phyloP scores from a whole-genome alignment of 2,329 filamentous ascomycete species.

The Pseudocercospora vitis region DNA sequence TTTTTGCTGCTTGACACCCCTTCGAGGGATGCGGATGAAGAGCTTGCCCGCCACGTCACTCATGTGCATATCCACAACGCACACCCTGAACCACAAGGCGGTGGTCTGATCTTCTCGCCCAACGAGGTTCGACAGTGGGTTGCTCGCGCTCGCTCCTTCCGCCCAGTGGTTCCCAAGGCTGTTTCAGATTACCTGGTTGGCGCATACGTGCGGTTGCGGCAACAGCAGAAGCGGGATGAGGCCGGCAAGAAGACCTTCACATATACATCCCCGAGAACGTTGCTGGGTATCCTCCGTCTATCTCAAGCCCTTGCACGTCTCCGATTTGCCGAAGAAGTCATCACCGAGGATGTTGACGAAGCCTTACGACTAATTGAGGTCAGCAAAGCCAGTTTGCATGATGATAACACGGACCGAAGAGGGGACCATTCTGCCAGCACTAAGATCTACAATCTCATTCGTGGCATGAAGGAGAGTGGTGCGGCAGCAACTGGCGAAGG shows the following conservation, averaged over 20 bases:
- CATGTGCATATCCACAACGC: slow-evolving; percentile 96
- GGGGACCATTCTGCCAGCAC: slow-evolving; percentile 77
- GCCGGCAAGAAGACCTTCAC: slow-evolving; percentile 88
- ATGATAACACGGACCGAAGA: slow-evolving; percentile 60
- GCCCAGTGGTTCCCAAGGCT: slow-evolving; percentile 77
- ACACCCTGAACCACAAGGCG: slow-evolving; percentile 71
- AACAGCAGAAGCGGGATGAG: slow-evolving; percentile 88
- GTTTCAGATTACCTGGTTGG: slow-evolving; percentile 97
- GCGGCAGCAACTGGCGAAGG: slow-evolving; percentile 77
- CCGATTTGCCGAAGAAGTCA: slow-evolving; percentile 80
- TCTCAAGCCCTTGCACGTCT: slow-evolving; percentile 91
- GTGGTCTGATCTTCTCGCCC: slow-evolving; percentile 78
- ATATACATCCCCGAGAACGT: slow-evolving; percentile 88
- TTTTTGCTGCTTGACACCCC: slow-evolving; percentile 97
- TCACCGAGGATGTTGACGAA: slow-evolving; percentile 93
- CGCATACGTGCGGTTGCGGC: slow-evolving; percentile 91
- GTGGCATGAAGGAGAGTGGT: slow-evolving; percentile 80
- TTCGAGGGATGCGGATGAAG: slow-evolving; percentile 82
- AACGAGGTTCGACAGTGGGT: slow-evolving; percentile 96
- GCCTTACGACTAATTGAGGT: slow-evolving; percentile 87
- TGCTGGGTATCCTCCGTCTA: slow-evolving; percentile 88
- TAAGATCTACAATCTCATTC: slow-evolving; percentile 93
- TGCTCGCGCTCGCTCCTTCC: slow-evolving; percentile 84
- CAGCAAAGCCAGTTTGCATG: slow-evolving; percentile 85
- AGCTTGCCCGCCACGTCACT: slow-evolving; percentile 91